Evolutionary conservation across 768 basidiomycete genomes (phyloP).

Genomic region (Lactarius pseudohatsudake): DNA sequence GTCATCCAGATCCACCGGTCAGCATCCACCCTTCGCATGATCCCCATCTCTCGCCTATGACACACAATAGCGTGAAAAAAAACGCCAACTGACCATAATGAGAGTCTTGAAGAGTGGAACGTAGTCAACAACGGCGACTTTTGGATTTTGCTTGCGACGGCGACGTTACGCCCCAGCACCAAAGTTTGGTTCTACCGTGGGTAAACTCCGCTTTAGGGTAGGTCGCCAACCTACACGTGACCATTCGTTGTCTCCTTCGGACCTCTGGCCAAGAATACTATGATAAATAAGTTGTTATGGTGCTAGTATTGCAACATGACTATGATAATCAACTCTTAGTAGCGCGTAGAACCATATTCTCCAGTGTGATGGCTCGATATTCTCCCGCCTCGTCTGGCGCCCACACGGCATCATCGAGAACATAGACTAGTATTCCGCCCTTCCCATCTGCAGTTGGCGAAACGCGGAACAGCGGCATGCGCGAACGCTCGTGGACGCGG

Average conservation of each 20-base stretch:
- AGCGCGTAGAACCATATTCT: slow-evolving; percentile 82
- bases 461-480: slow-evolving; percentile 88
- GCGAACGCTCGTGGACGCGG: slow-evolving; percentile 75
- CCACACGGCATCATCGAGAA: slow-evolving; percentile 94
- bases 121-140: slow-evolving; percentile 38
- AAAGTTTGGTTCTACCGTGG: slow-evolving; percentile 25
- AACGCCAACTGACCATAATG: slow-evolving; percentile 39
- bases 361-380: slow-evolving; percentile 77
- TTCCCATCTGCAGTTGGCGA: slow-evolving; percentile 77
- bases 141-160: slow-evolving; percentile 25
- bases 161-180: slow-evolving; percentile 11
- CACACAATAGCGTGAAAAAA: not conserved
- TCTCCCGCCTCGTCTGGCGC: slow-evolving; percentile 61
- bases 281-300: not conserved
- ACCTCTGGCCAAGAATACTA: not conserved
- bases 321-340: slow-evolving; percentile 17
- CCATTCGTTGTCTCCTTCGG: not conserved
- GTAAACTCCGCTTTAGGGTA: slow-evolving; percentile 25
- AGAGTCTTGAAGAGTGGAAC: slow-evolving; percentile 36
- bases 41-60: slow-evolving; percentile 12
- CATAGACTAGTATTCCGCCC: slow-evolving; percentile 85
- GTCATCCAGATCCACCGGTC: slow-evolving; percentile 33
- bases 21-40: slow-evolving; percentile 36
- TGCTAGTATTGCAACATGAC: not conserved
- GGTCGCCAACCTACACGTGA: slow-evolving; percentile 13